Base-by-base conservation (phyloP, 495 filamentous ascomycete genomes). In the Haplographium delicatum region DNA sequence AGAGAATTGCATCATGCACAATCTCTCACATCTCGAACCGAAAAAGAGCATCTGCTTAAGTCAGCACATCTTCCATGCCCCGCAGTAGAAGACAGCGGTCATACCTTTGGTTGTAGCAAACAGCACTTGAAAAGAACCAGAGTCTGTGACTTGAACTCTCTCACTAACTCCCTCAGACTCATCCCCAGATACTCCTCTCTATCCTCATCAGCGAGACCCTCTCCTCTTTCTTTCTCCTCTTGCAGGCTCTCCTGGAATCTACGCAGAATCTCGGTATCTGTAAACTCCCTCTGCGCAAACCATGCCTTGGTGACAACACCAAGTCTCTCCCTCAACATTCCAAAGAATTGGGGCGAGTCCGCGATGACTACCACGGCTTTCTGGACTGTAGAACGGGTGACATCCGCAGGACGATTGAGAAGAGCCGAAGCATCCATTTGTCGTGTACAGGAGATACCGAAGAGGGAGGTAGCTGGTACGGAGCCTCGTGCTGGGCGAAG, bases 1-100 rank as follows among this genome's bases (percentile, higher is more conserved):
- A 3, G 91, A 91, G 66, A 97, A 98, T 62, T 98, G 93, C 65
- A 95, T 89, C 88, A 97, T 91, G 79, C 93, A 98, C 43, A 98
- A 68, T 27, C 86, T 78, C 64, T 98, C 93, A 64, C 93, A 97
- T 49, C 91, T 81, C 9, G 90, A 86, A 34, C 93, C 94, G 60
- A 97, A 98, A 72, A 98, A 97, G 28, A 98, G 82, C 90, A 97
- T 98, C 91, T 96, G 59, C 22, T 4, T 23, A 4, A 35, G 18
- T 60, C 35, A 57, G 41, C 31, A 44, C 33, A 9, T 33, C 38
- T 13, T 20, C 26, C 44, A 25, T 8, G 34, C 48, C 30, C 30
- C 13, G 23, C 23, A 26, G 24, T 16, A 15, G 23, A 35, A 16
- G 28, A 20, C 39, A 20, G 47, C 65, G 50, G n/a, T n/a, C n/a